Evolutionary conservation across 1,139 yeast species (phyloP).

Genomic region (Yamadazyma friedrichii): DNA sequence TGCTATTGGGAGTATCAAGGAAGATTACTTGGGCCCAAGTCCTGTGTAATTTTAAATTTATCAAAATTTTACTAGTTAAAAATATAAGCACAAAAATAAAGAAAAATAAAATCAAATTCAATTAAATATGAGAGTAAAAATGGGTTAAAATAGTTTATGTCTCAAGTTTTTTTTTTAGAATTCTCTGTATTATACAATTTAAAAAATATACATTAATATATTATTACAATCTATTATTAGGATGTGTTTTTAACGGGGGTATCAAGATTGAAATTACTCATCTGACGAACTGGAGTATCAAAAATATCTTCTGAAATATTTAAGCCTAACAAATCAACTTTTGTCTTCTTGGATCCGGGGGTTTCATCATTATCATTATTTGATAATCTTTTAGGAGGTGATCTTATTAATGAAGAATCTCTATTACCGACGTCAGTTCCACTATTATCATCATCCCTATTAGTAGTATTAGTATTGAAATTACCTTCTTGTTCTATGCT

Average conservation of each 20-base stretch:
- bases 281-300: not conserved
- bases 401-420: no score
- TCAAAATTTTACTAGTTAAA: not conserved
- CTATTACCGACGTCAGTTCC: no score
- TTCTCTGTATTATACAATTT: conserved; percentile 1
- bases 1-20: conserved; percentile 97
- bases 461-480: no score
- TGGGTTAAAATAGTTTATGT: not conserved
- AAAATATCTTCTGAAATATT: not conserved
- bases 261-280: no score
- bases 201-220: not conserved
- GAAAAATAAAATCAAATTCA: not conserved
- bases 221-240: no score
- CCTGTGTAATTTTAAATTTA: conserved; percentile 29
- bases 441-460: no score
- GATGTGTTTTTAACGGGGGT: no score
- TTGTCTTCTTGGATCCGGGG: conserved; percentile 9
- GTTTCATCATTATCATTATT: conserved; percentile 6
- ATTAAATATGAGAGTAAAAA: not conserved
- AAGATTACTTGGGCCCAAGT: conserved; percentile 89
- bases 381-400: no score
- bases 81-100: not conserved
- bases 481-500: no score
- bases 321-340: conserved; percentile 11
- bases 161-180: not conserved